These are phyloP conservation scores for Acacia confusa DNA, from an alignment of 306 rosid genomes.

Conservation along the genomic window DNA sequence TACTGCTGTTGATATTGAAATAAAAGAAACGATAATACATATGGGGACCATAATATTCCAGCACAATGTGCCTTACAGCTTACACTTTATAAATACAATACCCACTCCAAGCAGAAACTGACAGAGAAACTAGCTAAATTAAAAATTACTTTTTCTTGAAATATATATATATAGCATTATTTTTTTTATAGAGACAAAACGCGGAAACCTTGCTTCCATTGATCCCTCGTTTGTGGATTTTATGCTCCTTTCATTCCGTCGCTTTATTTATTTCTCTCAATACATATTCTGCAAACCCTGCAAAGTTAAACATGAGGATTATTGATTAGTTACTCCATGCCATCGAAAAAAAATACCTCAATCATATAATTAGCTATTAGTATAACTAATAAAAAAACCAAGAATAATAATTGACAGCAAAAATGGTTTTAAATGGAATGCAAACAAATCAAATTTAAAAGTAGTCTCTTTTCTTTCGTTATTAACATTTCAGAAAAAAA, in stretches of 20 bases:
- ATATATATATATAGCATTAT: background rate
- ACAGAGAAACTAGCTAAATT: background rate
- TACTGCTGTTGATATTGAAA: background rate
- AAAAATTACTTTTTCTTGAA: background rate
- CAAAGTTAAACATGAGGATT: background rate
- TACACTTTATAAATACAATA: background rate
- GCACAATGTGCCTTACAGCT: background rate
- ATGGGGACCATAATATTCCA: background rate
- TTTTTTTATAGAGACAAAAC: background rate
- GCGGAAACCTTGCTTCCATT: slow-evolving; percentile 4
- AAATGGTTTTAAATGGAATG: background rate
- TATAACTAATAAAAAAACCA: background rate
- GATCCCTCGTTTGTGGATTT: background rate
- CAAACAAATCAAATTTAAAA: background rate
- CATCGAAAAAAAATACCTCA: background rate
- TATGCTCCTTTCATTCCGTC: background rate
- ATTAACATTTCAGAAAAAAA: background rate
- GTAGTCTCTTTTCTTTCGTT: background rate
- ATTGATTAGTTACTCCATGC: background rate
- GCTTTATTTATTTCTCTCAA: slow-evolving; percentile 37
- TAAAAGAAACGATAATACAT: background rate
- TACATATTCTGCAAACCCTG: slow-evolving; percentile 36
- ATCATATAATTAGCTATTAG: background rate
- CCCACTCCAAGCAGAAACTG: background rate
- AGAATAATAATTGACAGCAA: background rate